Evolutionary conservation across 257 asterid species (phyloP).

Genomic region (Solanum etuberosum): DNA sequence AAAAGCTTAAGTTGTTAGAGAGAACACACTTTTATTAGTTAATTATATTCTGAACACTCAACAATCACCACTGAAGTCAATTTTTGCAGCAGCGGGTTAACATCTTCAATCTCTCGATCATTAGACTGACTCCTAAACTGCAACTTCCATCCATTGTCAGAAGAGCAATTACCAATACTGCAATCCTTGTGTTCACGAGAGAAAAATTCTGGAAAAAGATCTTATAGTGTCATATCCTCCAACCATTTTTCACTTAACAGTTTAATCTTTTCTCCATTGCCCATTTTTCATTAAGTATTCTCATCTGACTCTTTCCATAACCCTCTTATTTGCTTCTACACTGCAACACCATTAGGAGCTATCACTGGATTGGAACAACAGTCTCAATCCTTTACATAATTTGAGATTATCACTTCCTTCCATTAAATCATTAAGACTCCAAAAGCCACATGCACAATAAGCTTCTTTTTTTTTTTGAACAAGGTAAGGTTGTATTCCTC

Average conservation of each 20-base stretch:
- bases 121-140: neutral
- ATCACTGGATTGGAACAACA: neutral
- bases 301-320: neutral
- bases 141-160: neutral
- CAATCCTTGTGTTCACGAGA: neutral
- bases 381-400: neutral
- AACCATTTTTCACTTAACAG: neutral
- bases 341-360: neutral
- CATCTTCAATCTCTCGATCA: neutral
- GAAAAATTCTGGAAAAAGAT: neutral
- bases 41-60: neutral
- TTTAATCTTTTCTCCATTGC: neutral
- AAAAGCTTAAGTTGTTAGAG: neutral
- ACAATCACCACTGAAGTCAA: neutral
- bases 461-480: too few relatives aligned
- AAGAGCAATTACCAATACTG: neutral
- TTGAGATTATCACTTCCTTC: neutral
- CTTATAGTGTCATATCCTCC: neutral
- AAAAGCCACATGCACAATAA: neutral
- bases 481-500: too few relatives aligned
- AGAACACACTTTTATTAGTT: neutral
- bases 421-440: neutral
- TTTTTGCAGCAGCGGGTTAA: neutral
- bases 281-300: neutral
- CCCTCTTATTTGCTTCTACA: neutral